Conservation (phyloP, 495 filamentous ascomycete genomes). For the Haplographium delicatum region DNA sequence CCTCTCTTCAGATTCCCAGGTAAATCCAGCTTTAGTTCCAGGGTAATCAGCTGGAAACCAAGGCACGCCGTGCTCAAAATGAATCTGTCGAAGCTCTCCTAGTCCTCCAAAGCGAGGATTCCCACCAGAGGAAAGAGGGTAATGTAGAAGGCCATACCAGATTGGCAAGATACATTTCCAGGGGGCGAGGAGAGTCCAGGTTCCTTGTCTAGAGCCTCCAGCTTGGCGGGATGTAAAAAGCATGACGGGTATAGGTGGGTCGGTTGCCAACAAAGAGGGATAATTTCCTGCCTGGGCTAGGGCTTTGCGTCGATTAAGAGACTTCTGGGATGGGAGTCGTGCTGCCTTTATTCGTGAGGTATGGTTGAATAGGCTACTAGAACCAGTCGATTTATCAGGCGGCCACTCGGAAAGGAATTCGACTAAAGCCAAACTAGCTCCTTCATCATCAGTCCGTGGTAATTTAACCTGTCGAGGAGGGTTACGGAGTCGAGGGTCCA, state of each 20-base stretch:
- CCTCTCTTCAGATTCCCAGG: conserved; percentile 68
- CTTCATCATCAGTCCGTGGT: conserved; percentile 42
- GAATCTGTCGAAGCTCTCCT: conserved; percentile 70
- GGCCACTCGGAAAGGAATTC: conserved; percentile 65
- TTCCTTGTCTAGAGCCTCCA: conserved; percentile 50
- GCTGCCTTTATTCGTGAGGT: conserved; percentile 52
- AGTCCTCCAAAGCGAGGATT: conserved; percentile 80
- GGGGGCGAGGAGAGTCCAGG: conserved; percentile 81
- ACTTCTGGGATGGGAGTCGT: conserved; percentile 71
- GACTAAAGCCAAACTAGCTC: conserved; percentile 39
- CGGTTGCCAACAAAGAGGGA: conserved; percentile 54
- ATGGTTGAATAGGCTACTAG: conserved; percentile 64
- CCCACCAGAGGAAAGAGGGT: conserved; percentile 72
- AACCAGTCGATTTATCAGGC: conserved; percentile 49
- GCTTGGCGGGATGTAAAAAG: conserved; percentile 53
- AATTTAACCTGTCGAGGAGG: conserved; percentile 49
- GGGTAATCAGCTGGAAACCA: conserved; percentile 92
- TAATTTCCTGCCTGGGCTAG: conserved; percentile 57
- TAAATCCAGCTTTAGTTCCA: conserved; percentile 71
- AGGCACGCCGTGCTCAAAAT: conserved; percentile 70
- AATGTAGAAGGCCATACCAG: conserved; percentile 85
- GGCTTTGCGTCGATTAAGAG: conserved; percentile 79
- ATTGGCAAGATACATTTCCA: conserved; percentile 87
- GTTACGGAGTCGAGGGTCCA: conserved; percentile 75
- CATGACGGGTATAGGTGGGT: conserved; percentile 79